phyloP scores from a whole-genome alignment of 2,329 filamentous ascomycete species.

The Thelonectria olida region DNA sequence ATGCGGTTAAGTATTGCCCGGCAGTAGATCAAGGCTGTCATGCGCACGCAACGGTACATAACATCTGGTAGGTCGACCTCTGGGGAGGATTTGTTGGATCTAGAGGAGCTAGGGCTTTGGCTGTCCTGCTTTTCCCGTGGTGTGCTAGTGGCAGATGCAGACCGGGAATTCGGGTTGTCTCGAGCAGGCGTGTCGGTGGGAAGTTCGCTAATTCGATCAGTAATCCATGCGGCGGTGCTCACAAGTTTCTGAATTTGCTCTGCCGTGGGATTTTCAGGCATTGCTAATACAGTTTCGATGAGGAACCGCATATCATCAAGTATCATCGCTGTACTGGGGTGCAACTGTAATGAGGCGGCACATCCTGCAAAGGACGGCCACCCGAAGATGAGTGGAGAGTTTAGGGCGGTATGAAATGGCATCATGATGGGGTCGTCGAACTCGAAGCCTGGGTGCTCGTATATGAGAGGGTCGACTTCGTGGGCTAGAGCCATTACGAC shows the following conservation, averaged over 20 bases:
- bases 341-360: conserved; percentile 53
- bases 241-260: conserved; percentile 52
- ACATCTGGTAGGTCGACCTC: conserved; percentile 47
- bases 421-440: conserved; percentile 50
- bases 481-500: conserved; percentile 58
- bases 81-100: conserved; percentile 27
- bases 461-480: conserved; percentile 54
- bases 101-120: conserved; percentile 24
- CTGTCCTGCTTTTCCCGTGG: conserved; percentile 15
- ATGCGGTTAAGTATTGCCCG: conserved; percentile 53
- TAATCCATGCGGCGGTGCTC: conserved; percentile 51
- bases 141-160: conserved; percentile 23
- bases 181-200: conserved; percentile 39
- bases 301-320: conserved; percentile 62
- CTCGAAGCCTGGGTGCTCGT: conserved; percentile 51
- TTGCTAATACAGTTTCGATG: conserved; percentile 51
- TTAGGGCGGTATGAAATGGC: conserved; percentile 55
- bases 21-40: conserved; percentile 58
- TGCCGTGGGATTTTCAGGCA: conserved; percentile 46
- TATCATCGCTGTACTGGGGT: conserved; percentile 56
- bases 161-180: conserved; percentile 22
- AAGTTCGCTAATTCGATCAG: conserved; percentile 49
- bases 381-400: conserved; percentile 56
- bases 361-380: conserved; percentile 54
- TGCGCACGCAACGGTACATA: conserved; percentile 58